Base-by-base conservation (phyloP, 768 basidiomycete genomes). In the Tylopilus balloui region DNA sequence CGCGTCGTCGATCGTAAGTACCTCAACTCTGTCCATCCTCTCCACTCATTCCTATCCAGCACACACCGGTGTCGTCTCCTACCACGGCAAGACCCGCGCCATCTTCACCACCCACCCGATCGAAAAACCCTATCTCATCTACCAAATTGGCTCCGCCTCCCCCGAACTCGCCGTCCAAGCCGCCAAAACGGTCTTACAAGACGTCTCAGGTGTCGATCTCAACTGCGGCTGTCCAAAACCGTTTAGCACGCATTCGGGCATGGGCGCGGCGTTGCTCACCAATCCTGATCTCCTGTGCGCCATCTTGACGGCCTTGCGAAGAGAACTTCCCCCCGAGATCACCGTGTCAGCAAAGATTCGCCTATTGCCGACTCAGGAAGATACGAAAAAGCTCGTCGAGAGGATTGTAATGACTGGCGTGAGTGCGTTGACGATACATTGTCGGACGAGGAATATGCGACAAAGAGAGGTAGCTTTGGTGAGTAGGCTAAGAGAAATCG, bases 221-320 rank as follows among this genome's bases (percentile, higher is more conserved):
- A 98, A 98, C 66, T 98, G 96, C 62, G 96, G 95, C 0, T 99
- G 95, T 63, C 94, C 94, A 0, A 95, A 95, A 60, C 89, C 93
- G 0, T 97, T 97, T 69, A 95, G 92, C 19, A 92, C 91, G 0
- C 86, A 89, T 56, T 71, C 86, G 0, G 96, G 96, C 0, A 98
- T 98, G 94, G 96, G 96, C 9, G 95, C 96, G 1, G 95, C 94
- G 3, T 75, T 99, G 13, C 80, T 99, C 43, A 83, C 88, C 4
- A 95, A 88, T 29, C 93, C 96, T 0, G 92, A 97, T 61, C 73
- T 92, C 27, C 78, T 99, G 9, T 93, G 92, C 62, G 78, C 85
- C 17, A 97, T 99, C 60, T 78, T 99, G 25, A 80, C 77, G 0
- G 85, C 88, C 6, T 73, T 99, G 36, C 76, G 93, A 49, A 71